Percentiles rank a stretch among this genome's conserved stretches.
These are phyloP conservation scores for Colletotrichum cordylinicola DNA, from an alignment of 2,329 filamentous ascomycete genomes.

Conservation along the genomic window DNA sequence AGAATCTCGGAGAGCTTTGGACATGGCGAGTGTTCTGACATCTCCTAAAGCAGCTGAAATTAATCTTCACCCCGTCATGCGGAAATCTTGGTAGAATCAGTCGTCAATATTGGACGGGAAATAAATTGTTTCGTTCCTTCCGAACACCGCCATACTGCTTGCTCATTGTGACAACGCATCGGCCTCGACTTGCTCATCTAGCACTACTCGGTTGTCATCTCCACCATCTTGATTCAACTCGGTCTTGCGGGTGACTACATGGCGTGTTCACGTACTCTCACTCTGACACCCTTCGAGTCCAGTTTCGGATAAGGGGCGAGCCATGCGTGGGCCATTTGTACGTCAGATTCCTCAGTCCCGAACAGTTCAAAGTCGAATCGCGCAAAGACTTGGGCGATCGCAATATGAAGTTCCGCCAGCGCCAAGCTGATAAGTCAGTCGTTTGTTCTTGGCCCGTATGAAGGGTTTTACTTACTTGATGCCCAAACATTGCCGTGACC, in stretches of 20 bases:
- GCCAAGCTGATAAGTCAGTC: conserved; percentile 21
- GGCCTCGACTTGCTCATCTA: neutral
- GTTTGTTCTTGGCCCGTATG: neutral
- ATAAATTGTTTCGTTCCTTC: neutral
- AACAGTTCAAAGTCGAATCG: conserved; percentile 30
- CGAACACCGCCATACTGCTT: neutral
- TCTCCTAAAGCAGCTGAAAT: neutral
- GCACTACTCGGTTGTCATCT: neutral
- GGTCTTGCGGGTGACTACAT: neutral
- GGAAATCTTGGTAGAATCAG: neutral
- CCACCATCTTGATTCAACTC: neutral
- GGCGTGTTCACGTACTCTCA: neutral
- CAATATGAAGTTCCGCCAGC: conserved; percentile 27
- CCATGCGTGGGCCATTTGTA: conserved; percentile 23
- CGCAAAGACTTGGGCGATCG: conserved; percentile 23
- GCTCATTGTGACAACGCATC: neutral
- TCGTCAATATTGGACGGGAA: neutral
- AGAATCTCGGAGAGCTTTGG: neutral
- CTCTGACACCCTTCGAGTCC: conserved; percentile 21
- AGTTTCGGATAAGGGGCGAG: conserved; percentile 21
- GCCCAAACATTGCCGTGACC: conserved; percentile 26
- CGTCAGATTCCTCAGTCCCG: conserved; percentile 28
- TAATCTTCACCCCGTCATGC: neutral
- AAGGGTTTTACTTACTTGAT: conserved; percentile 24
- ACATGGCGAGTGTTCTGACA: neutral